Conservation (phyloP, 2,329 filamentous ascomycete genomes). For the Beauveria sp. region DNA sequence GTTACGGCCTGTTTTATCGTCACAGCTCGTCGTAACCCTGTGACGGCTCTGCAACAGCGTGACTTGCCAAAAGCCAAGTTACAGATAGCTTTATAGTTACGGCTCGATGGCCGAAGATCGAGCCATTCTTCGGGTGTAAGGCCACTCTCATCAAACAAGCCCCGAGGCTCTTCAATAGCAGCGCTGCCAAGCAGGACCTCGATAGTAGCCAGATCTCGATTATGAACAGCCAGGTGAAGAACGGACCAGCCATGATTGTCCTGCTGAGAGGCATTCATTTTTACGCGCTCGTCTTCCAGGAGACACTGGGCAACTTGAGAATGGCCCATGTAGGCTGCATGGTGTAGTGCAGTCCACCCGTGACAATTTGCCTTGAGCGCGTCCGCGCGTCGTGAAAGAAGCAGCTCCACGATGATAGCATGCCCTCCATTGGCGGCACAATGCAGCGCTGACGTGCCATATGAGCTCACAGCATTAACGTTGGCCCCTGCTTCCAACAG, state of each 20-base stretch:
- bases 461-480: background rate
- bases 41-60: constrained; percentile 21
- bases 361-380: constrained; percentile 13
- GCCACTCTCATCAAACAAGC: background rate
- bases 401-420: constrained; percentile 9
- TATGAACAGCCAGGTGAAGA: constrained; percentile 20
- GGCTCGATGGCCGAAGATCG: background rate
- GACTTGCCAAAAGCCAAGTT: constrained; percentile 22
- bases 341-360: constrained; percentile 16
- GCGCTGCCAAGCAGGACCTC: constrained; percentile 13
- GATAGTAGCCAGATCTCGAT: constrained; percentile 17
- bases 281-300: background rate
- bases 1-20: constrained; percentile 7
- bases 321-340: constrained; percentile 20
- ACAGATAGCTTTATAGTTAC: constrained; percentile 17
- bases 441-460: constrained; percentile 17
- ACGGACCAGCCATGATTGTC: constrained; percentile 21
- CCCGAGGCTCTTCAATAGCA: background rate
- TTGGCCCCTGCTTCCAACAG: constrained; percentile 17
- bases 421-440: constrained; percentile 16
- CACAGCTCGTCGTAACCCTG: constrained; percentile 19
- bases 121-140: background rate
- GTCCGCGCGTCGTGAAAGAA: constrained; percentile 7
- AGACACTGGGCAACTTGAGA: constrained; percentile 13
- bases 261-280: constrained; percentile 12